Evolutionary conservation across 768 basidiomycete species (phyloP).

Genomic region (Hygrophoropsis aurantiaca): DNA sequence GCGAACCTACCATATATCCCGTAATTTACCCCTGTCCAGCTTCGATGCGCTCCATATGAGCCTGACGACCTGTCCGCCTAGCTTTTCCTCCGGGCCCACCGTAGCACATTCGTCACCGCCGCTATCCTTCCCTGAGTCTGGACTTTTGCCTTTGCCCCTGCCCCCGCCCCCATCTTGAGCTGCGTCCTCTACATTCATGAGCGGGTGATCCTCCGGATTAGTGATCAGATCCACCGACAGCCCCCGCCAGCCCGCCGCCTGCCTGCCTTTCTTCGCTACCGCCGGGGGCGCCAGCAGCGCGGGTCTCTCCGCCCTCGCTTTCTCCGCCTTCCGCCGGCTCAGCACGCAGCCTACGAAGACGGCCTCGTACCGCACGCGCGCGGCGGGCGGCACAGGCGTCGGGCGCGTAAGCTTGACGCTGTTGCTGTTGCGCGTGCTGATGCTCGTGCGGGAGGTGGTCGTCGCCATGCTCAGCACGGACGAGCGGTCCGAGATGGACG

Average conservation of each 20-base stretch:
- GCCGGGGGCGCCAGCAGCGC: conserved; percentile 33
- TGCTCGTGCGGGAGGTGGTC: conserved; percentile 39
- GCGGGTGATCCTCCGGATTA: conserved; percentile 35
- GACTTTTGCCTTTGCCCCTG: conserved; percentile 3
- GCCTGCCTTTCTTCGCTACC: conserved; percentile 44
- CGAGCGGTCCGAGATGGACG: conserved; percentile 59
- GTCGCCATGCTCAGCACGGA: conserved; percentile 55
- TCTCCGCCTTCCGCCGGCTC: conserved; percentile 42
- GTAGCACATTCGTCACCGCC: conserved; percentile 26
- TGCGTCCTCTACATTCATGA: too few relatives aligned
- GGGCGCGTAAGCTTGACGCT: conserved; percentile 44
- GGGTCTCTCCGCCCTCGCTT: conserved; percentile 25
- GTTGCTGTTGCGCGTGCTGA: conserved; percentile 30
- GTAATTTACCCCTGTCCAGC: conserved; percentile 50
- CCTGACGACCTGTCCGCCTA: conserved; percentile 58
- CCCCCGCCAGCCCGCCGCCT: conserved; percentile 75
- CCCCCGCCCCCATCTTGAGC: conserved; percentile 7
- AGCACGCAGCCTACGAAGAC: conserved; percentile 63
- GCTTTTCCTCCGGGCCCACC: conserved; percentile 43
- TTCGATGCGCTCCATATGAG: conserved; percentile 64
- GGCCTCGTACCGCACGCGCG: conserved; percentile 63
- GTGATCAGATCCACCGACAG: conserved; percentile 67
- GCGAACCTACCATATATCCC: conserved; percentile 66
- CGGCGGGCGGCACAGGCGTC: conserved; percentile 66
- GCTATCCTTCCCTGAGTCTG: conserved; percentile 14